These are phyloP conservation scores for Candida broadrunensis DNA, from an alignment of 805 yeast genomes.

Conservation along the genomic window DNA sequence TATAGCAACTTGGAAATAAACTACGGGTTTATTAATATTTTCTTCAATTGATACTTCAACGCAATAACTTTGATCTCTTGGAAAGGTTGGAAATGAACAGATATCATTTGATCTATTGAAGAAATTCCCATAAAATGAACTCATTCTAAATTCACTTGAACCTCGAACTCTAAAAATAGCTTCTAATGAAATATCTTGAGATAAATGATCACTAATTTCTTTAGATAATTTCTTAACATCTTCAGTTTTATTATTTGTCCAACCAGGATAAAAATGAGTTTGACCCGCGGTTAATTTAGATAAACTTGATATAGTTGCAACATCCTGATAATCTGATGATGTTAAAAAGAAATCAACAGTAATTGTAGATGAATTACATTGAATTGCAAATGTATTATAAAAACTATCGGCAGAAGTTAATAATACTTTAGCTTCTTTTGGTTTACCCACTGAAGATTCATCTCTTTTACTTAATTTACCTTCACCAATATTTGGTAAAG, in stretches of 20 bases:
- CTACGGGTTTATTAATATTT: constrained; percentile 72
- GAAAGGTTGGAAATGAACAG: constrained; percentile 95
- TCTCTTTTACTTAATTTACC: constrained; percentile 81
- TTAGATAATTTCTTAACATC: constrained; percentile 84
- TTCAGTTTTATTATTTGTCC: constrained; percentile 75
- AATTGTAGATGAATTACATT: constrained; percentile 90
- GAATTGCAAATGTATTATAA: constrained; percentile 92
- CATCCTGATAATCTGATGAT: constrained; percentile 82
- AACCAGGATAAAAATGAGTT: constrained; percentile 95
- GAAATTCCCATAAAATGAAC: constrained; percentile 87
- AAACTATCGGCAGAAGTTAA: constrained; percentile 76
- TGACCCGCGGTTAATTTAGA: constrained; percentile 96
- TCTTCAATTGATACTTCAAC: constrained; percentile 88
- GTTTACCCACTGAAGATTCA: constrained; percentile 72
- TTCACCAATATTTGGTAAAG: constrained; percentile 79
- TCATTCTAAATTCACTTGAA: constrained; percentile 82
- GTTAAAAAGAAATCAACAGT: constrained; percentile 91
- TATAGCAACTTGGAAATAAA: constrained; percentile 88
- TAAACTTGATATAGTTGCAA: constrained; percentile 85
- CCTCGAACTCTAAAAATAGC: constrained; percentile 97
- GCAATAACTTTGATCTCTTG: constrained; percentile 91
- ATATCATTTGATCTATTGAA: constrained; percentile 92
- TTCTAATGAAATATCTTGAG: constrained; percentile 87
- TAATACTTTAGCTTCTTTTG: constrained; percentile 76
- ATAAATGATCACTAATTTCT: constrained; percentile 82